These are phyloP conservation scores for Flammula alnicola DNA, from an alignment of 1,284 basidiomycete genomes.

Conservation along the genomic window DNA sequence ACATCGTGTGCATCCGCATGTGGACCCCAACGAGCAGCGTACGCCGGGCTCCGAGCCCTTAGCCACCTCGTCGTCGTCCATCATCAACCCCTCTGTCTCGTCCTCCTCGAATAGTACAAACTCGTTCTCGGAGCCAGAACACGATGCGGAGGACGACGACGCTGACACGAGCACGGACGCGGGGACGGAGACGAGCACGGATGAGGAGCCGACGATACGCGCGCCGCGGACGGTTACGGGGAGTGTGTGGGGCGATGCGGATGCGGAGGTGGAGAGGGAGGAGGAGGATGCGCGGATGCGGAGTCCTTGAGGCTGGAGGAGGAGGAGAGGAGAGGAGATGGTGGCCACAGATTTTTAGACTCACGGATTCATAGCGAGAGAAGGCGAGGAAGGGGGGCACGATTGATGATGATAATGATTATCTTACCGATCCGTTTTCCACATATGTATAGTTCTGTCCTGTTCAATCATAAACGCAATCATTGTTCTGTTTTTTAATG, in stretches of 20 bases:
- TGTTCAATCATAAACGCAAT: too few relatives aligned
- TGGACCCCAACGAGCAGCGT: too few relatives aligned
- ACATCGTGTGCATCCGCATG: too few relatives aligned
- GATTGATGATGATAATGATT: not conserved
- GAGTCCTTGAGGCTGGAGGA: constrained; percentile 18
- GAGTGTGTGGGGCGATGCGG: constrained; percentile 35
- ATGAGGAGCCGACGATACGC: constrained; percentile 78
- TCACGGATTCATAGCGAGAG: not conserved
- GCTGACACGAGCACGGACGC: constrained; percentile 43
- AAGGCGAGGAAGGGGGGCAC: not conserved
- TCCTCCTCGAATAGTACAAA: not conserved
- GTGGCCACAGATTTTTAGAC: not conserved
- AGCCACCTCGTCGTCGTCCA: too few relatives aligned
- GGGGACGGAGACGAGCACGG: constrained; percentile 53
- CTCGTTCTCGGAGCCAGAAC: not conserved
- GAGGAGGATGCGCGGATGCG: constrained; percentile 16
- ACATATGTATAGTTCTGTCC: too few relatives aligned
- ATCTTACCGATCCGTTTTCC: too few relatives aligned
- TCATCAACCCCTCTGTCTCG: too few relatives aligned
- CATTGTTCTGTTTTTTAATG: too few relatives aligned
- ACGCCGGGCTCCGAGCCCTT: too few relatives aligned
- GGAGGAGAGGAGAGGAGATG: not conserved
- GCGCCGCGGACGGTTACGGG: constrained; percentile 38
- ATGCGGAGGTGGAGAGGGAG: constrained; percentile 7
- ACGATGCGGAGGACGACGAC: constrained; percentile 1